Conservation (phyloP, 208 protist species). For the Trypanosoma scelopori region DNA sequence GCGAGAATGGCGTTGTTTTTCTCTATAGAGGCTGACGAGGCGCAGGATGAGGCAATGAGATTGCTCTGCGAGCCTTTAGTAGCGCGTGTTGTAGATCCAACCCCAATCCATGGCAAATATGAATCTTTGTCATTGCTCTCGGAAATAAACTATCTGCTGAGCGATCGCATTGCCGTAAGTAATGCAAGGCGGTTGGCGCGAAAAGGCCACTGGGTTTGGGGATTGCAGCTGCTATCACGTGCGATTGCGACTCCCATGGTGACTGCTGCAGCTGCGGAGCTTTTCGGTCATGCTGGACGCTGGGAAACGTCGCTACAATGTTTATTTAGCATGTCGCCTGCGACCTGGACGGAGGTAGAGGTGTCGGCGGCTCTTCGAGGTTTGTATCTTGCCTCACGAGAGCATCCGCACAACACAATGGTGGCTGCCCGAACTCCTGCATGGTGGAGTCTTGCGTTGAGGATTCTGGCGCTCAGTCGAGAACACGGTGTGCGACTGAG, state of each 20-base stretch:
- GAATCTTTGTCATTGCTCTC: neutral
- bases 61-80: slow-evolving; percentile 43
- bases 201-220: slow-evolving; percentile 25
- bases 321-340: slow-evolving; percentile 32
- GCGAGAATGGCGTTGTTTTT: slow-evolving; percentile 57
- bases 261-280: slow-evolving; percentile 34
- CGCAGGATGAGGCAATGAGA: slow-evolving; percentile 52
- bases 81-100: neutral
- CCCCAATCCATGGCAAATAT: neutral
- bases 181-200: slow-evolving; percentile 13
- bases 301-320: slow-evolving; percentile 36
- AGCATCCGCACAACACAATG: neutral
- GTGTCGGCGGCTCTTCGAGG: slow-evolving; percentile 42
- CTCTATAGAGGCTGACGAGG: slow-evolving; percentile 49
- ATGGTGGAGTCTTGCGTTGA: slow-evolving; percentile 21
- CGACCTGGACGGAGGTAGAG: slow-evolving; percentile 67
- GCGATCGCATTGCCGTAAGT: slow-evolving; percentile 23
- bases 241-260: slow-evolving; percentile 32
- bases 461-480: slow-evolving; percentile 16
- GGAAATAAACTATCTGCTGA: slow-evolving; percentile 27
- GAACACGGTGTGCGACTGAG: slow-evolving; percentile 30
- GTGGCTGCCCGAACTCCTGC: neutral
- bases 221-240: slow-evolving; percentile 20
- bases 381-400: slow-evolving; percentile 43
- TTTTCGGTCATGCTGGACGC: slow-evolving; percentile 40